A percentile compares a stretch with the other conserved stretches of the same genome.
phyloP scores from a whole-genome alignment of 345 rosid genomes.

The Syzygium jambos region DNA sequence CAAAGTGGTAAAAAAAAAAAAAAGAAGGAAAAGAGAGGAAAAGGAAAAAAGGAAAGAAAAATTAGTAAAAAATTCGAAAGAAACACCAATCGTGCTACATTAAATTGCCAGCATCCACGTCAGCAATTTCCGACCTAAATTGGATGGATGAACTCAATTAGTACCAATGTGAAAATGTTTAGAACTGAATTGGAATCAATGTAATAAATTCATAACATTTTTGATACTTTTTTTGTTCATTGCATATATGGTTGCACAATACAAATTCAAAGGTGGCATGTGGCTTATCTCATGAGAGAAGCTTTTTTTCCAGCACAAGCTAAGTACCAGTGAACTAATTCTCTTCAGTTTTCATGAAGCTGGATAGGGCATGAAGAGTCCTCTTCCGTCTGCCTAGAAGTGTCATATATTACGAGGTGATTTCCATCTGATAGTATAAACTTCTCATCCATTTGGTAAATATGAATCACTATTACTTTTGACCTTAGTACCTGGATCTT shows the following conservation, averaged over 20 bases:
- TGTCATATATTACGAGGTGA: background rate
- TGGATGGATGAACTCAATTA: no score
- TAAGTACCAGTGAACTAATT: background rate
- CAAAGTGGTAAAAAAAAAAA: no score
- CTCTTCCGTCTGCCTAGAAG: background rate
- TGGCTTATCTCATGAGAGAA: background rate
- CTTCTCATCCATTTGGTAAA: background rate
- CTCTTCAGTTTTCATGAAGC: background rate
- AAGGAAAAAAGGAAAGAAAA: no score
- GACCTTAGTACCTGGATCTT: background rate
- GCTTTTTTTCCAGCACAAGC: background rate
- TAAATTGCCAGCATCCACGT: no score
- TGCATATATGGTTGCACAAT: background rate
- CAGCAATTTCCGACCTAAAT: no score
- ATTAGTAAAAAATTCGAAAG: no score
- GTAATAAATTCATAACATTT: no score
- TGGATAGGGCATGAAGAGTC: background rate
- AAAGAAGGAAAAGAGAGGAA: no score
- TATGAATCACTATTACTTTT: background rate
- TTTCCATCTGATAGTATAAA: background rate
- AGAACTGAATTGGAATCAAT: no score
- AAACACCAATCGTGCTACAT: no score
- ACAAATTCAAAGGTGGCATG: background rate
- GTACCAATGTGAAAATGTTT: no score
- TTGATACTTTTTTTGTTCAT: background rate